Conservation (phyloP, 1,284 basidiomycete genomes). For the Exsudoporus floridanus region DNA sequence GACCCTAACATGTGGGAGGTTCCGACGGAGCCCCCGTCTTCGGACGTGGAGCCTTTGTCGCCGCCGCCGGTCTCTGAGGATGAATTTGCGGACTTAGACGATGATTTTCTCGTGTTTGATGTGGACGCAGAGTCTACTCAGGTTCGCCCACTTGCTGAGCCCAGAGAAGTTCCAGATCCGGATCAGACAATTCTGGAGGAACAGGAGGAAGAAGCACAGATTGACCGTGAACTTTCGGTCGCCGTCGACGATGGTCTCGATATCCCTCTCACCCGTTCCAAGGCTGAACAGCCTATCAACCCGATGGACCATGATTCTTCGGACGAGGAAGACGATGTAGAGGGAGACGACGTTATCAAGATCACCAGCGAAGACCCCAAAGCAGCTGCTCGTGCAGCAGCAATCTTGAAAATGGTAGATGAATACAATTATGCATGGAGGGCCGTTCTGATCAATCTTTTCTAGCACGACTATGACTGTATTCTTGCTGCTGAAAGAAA, state of each 20-base stretch:
- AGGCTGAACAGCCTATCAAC: background rate
- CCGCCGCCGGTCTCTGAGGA: slow-evolving; percentile 17
- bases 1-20: slow-evolving; percentile 19
- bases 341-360: slow-evolving; percentile 55
- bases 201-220: slow-evolving; percentile 37
- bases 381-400: slow-evolving; percentile 85
- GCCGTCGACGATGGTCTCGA: slow-evolving; percentile 24
- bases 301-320: slow-evolving; percentile 10
- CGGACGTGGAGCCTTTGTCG: slow-evolving; percentile 21
- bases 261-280: background rate
- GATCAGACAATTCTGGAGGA: slow-evolving; percentile 21
- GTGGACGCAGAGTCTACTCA: slow-evolving; percentile 19
- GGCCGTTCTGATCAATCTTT: slow-evolving; percentile 1
- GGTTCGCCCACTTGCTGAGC: slow-evolving; percentile 3
- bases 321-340: slow-evolving; percentile 35
- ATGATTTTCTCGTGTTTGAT: slow-evolving; percentile 21
- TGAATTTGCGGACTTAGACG: slow-evolving; percentile 21
- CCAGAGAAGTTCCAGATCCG: background rate
- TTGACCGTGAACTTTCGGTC: slow-evolving; percentile 41
- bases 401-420: slow-evolving; percentile 78
- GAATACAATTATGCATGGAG: slow-evolving; percentile 18
- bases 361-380: slow-evolving; percentile 79
- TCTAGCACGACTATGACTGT: slow-evolving; percentile 83
- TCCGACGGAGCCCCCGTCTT: slow-evolving; percentile 27
- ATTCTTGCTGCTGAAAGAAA: slow-evolving; percentile 52